Base-by-base conservation (phyloP, 257 asterid species). In the Thymus mandschuricus region DNA sequence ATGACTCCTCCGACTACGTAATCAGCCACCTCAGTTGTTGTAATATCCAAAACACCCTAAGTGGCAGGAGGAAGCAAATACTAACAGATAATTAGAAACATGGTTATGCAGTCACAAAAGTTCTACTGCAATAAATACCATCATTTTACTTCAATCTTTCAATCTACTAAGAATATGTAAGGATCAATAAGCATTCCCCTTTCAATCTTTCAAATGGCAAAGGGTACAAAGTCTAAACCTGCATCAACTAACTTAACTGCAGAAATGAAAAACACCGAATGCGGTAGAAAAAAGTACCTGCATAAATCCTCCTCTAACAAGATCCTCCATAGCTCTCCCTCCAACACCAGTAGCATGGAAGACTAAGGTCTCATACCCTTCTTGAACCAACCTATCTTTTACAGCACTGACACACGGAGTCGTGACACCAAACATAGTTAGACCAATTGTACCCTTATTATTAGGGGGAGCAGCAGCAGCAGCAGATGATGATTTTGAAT, bases 291-390 rank as follows among this genome's bases (percentile, higher is more conserved):
- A 44, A 61, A 61, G 34, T 80, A 89, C 99, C 95, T 94, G 92
- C 80, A 94, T 89, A 78, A 86, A 83, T 52, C 97, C 99, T 78
- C 81, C 95, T 80, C 75, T 84, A 73, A 91, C 92, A 79, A 94
- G 97, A 82, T 89, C 96, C 82, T 94, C 99, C 99, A 94, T 94
- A 41, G 97, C 99, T 82, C 92, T 92, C 50, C 97, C 99, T 72
- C 99, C 99, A 8, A 93, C 96, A 13, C 99, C 99, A 12, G 99
- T 94, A 67, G 99, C 97, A 45, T 94, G 99, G 82, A 94, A 94
- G 75, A 91, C 89, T 81, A 94, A 81, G 67, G 88, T 72, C 76
- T 91, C 97, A 54, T 78, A 94, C 46, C 97, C 99, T 86, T 94
- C 97, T 74, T 71, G 84, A 54, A 57, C 72, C 85, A 91, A 78